Base-by-base conservation (phyloP, 306 rosid genomes). In the Cercis canadensis region DNA sequence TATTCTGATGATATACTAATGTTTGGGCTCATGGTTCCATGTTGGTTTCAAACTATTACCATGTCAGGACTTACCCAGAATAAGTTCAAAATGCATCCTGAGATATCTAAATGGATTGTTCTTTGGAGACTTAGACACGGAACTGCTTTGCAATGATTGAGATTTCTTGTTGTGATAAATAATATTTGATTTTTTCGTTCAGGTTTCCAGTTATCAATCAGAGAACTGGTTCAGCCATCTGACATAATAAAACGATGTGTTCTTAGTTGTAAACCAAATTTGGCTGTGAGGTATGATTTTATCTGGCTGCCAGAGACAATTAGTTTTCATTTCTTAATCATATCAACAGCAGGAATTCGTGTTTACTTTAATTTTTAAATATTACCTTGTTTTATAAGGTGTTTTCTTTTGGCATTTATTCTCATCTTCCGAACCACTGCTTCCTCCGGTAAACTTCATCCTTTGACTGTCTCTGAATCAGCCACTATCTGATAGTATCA, bases 211-310 rank as follows among this genome's bases (percentile, higher is more conserved):
- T 75, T 90, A 75, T 62, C 88, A 53, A 49, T 93, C 75, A 87
- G 80, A 79, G 83, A 83, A 74, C 72, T 93, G 44, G 74, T 85
- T 82, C 82, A 75, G 75, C 90, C 96, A 41, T 71, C 82, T 39
- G 90, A 88, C 54, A 76, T 90, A 55, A 90, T 93, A 66, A 88
- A 75, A 80, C 54, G 43, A 57, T 93, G 96, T 65, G 87, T 89
- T 64, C 81, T 66, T 45, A 73, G 40, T 41, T 90, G 87, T 60
- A 74, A 82, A 7, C 98, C 97, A 18, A 55, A 70, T 75, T 61
- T 89, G 83, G 97, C 97, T 24, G 78, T 90, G 81, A 93, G 98
- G 98, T 93, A 89, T 61, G 72, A n/a, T 67, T 80, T 76, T 67
- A 65, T 63, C 52, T 80, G 45, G 64, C 21, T 55, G 34, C 18